A percentile compares a stretch with the other conserved stretches of the same genome.
phyloP scores from a whole-genome alignment of 2,329 filamentous ascomycete genomes.

The Ilyonectria sp. region DNA sequence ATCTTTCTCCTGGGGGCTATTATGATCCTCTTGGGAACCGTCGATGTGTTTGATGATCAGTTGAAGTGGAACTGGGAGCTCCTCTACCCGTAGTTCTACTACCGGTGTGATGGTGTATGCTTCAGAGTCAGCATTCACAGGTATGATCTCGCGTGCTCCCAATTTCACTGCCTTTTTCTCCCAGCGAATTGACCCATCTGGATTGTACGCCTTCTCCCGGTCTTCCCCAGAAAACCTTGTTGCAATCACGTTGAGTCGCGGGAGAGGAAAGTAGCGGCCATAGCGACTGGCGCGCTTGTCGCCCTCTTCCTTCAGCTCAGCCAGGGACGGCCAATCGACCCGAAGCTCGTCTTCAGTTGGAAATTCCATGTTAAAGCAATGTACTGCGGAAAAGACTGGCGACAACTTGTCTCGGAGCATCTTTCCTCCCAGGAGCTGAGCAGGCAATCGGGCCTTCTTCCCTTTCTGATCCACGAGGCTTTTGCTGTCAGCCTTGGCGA shows the following conservation, averaged over 20 bases:
- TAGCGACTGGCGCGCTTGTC: constrained; percentile 47
- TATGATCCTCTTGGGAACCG: not conserved
- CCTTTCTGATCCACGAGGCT: constrained; percentile 21
- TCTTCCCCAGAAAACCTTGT: constrained; percentile 19
- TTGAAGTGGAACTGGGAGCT: constrained; percentile 30
- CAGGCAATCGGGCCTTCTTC: constrained; percentile 18
- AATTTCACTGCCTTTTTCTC: constrained; percentile 47
- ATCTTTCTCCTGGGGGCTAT: not conserved
- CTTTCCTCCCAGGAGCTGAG: constrained; percentile 48
- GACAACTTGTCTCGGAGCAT: constrained; percentile 49
- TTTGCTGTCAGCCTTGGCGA: constrained; percentile 40
- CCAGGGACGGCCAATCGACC: constrained; percentile 53
- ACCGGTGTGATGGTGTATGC: constrained; percentile 5
- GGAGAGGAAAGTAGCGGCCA: constrained; percentile 52
- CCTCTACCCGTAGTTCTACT: constrained; percentile 25
- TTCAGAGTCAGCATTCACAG: constrained; percentile 30
- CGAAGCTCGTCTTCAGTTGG: constrained; percentile 30
- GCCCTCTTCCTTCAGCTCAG: constrained; percentile 56
- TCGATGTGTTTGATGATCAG: constrained; percentile 24
- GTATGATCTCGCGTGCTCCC: constrained; percentile 40
- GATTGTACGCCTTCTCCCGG: constrained; percentile 32
- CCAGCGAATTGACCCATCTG: constrained; percentile 46
- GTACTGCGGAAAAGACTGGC: constrained; percentile 51
- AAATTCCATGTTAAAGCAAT: constrained; percentile 51
- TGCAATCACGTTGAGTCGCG: constrained; percentile 46